A percentile compares a stretch with the other conserved stretches of the same genome.
Conservation (phyloP, 1,139 yeast species). For the Taphrina wiesneri region DNA sequence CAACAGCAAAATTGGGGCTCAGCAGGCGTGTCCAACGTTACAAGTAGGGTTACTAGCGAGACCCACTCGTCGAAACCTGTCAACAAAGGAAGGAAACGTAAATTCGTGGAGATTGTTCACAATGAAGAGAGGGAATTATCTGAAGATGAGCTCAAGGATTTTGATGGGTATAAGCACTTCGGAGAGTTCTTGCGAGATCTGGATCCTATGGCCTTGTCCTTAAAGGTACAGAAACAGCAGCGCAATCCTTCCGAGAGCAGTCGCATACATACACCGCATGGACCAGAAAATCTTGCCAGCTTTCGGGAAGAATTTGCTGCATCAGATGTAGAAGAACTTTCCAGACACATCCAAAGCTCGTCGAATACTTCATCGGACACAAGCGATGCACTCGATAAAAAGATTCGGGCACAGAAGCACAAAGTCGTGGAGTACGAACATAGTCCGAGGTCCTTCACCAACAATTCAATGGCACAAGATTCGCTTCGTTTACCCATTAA, state of each 20-base stretch:
- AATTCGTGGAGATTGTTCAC: slow-evolving; percentile 19
- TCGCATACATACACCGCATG: background rate
- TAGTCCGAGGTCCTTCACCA: background rate
- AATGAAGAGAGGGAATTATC: slow-evolving; percentile 10
- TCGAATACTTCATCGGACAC: background rate
- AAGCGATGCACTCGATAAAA: background rate
- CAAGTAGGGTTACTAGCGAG: background rate
- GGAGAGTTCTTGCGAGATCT: slow-evolving; percentile 22
- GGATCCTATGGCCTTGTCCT: slow-evolving; percentile 26
- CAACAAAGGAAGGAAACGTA: background rate
- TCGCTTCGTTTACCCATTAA: slow-evolving; percentile 19
- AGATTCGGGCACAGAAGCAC: background rate
- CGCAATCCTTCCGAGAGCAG: background rate
- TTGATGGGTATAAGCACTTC: slow-evolving; percentile 28
- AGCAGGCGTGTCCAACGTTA: background rate
- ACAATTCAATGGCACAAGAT: background rate
- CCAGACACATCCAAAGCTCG: background rate
- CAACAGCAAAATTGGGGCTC: background rate
- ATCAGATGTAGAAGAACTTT: background rate
- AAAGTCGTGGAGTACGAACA: background rate
- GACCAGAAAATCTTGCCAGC: background rate
- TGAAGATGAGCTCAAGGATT: slow-evolving; percentile 26
- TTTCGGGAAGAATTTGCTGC: background rate
- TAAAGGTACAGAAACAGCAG: background rate
- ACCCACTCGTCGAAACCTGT: background rate